Evolutionary conservation across 108 stramenopile species (phyloP).

Genomic region (Aurantiochytrium sp.): DNA sequence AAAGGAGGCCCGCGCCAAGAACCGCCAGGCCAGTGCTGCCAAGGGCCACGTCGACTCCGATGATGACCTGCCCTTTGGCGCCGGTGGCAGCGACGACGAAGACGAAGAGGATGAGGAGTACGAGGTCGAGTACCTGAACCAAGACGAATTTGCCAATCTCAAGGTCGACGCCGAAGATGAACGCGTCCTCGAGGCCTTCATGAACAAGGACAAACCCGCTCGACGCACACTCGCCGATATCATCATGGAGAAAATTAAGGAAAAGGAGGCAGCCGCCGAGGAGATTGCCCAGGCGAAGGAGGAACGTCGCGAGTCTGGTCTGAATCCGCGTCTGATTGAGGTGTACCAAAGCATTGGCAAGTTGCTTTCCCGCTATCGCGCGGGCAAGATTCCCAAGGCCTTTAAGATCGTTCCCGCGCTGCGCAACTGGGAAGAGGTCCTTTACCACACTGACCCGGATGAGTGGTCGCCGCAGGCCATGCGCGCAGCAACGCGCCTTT

Average conservation of each 20-base stretch:
- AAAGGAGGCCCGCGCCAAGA: background rate
- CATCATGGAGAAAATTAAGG: conserved; percentile 91
- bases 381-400: conserved; percentile 97
- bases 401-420: conserved; percentile 97
- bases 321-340: conserved; percentile 84
- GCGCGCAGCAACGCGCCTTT: conserved; percentile 88
- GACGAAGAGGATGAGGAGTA: conserved; percentile 52
- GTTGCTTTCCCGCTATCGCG: conserved; percentile 79
- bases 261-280: conserved; percentile 65
- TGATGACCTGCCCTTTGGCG: background rate
- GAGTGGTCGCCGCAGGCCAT: conserved; percentile 90
- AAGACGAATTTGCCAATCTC: conserved; percentile 42
- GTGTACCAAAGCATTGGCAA: conserved; percentile 89
- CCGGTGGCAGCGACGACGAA: background rate
- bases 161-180: conserved; percentile 58
- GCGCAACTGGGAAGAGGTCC: conserved; percentile 91
- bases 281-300: conserved; percentile 27
- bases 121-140: conserved; percentile 41
- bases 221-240: conserved; percentile 83
- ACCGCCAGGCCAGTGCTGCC: background rate
- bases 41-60: background rate
- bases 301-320: conserved; percentile 25
- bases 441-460: conserved; percentile 92
- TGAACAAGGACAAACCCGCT: conserved; percentile 53
- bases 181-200: conserved; percentile 57